Evolutionary conservation across 2,329 filamentous ascomycete species (phyloP).

Genomic region (Exophiala calicioides): DNA sequence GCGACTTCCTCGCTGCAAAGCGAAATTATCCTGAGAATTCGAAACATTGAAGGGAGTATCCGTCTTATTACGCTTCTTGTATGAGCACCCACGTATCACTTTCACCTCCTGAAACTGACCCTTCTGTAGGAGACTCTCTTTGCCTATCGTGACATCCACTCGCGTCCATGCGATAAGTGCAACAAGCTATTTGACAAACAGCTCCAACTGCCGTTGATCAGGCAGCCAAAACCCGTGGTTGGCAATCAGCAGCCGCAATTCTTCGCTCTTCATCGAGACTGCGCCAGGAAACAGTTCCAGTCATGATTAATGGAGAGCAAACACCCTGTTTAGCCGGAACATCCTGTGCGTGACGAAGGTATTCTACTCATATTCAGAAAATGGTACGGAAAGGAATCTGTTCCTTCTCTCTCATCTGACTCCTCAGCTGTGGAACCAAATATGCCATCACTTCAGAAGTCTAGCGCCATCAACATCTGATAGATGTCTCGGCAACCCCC

Average conservation of each 20-base stretch:
- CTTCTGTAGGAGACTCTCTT: conserved; percentile 43
- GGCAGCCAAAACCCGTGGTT: conserved; percentile 32
- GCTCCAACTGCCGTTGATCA: conserved; percentile 43
- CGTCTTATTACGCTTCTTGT: conserved; percentile 43
- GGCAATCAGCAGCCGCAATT: conserved; percentile 22
- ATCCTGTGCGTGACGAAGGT: too few species aligned
- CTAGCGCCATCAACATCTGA: too few species aligned
- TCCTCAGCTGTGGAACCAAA: too few species aligned
- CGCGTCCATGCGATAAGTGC: conserved; percentile 43
- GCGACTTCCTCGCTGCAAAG: conserved; percentile 39
- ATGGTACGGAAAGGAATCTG: too few species aligned
- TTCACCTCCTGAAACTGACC: conserved; percentile 11
- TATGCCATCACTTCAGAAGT: too few species aligned
- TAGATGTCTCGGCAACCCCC: too few species aligned
- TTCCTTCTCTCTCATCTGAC: too few species aligned
- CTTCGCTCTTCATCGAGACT: conserved; percentile 21
- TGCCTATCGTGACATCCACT: conserved; percentile 44
- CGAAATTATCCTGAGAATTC: conserved; percentile 35
- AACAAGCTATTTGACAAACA: conserved; percentile 39
- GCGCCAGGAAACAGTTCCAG: too few species aligned
- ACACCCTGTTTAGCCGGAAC: too few species aligned
- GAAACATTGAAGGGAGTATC: conserved; percentile 36
- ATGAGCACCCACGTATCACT: conserved; percentile 35
- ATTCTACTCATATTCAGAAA: too few species aligned
- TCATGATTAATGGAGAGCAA: too few species aligned